Conservation (phyloP, 2,329 filamentous ascomycete genomes). For the Monilinia fructigena region DNA sequence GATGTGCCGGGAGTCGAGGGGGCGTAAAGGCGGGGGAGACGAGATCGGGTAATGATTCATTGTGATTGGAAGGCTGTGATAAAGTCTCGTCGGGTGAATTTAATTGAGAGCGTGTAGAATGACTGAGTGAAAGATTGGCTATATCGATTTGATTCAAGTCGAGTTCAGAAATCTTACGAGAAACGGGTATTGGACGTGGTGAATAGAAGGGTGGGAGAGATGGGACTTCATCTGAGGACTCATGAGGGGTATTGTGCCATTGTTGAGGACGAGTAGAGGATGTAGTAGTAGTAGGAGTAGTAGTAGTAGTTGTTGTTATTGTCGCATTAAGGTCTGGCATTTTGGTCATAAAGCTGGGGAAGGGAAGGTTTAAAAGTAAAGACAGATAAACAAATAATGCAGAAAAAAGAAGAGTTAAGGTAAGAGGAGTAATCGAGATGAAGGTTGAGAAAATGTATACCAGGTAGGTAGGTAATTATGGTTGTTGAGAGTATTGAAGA, state of each 20-base stretch:
- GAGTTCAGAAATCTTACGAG: constrained; percentile 39
- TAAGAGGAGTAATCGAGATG: background rate
- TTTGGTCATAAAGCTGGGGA: background rate
- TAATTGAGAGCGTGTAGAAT: constrained; percentile 21
- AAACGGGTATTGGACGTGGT: constrained; percentile 40
- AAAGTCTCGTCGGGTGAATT: constrained; percentile 21
- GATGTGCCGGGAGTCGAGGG: constrained; percentile 59
- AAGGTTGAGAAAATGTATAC: no score
- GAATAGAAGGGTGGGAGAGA: constrained; percentile 41
- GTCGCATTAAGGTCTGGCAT: constrained; percentile 28
- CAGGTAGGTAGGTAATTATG: no score
- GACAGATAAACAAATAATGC: background rate
- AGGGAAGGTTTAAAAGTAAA: no score
- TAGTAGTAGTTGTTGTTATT: background rate
- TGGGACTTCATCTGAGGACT: constrained; percentile 33
- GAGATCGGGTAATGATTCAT: constrained; percentile 46
- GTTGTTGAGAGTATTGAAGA: no score
- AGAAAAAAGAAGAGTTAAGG: background rate
- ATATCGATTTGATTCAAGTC: constrained; percentile 34
- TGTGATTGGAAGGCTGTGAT: constrained; percentile 12
- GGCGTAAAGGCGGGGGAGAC: constrained; percentile 86
- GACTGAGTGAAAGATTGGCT: constrained; percentile 24
- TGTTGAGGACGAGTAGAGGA: constrained; percentile 17
- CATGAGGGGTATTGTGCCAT: constrained; percentile 26
- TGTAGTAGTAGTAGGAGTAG: background rate